Evolutionary conservation across 352 stramenopile species (phyloP), one percentile per base, ranked within the genome.

Genomic region (Globisporangium megalacanthum): DNA sequence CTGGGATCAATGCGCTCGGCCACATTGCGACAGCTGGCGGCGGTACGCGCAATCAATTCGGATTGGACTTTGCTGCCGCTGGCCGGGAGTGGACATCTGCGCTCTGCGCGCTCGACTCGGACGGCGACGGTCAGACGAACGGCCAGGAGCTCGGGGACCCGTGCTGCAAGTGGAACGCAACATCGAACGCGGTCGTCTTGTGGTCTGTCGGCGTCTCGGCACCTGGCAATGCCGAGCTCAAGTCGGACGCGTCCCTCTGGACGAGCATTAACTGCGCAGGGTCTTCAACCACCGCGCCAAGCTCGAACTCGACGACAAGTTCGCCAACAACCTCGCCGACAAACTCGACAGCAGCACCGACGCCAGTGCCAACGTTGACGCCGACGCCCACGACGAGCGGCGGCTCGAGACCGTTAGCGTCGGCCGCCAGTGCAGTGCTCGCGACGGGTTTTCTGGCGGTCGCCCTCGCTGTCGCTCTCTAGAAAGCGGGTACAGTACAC

Each of bases 131-230:
- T 8, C 54, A 65, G 29, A 85, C 68, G 14, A 86, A 87, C 62
- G 76, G 76, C n/a, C 56, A 81, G 54, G 76, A 86, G 44, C 66
- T 86, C 8, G 76, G 73, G 13, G 76, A 86, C 52, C 76, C 75
- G 15, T 64, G 64, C 58, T 86, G 76, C 46, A 36, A 50, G 46
- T 36, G 50, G 35, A 35, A 36, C 20, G 35, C 20, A 10, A 29
- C 22, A 1, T n/a, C 37, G 37, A 41, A 56, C 15, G 15, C 15
- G 1, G 33, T 11, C 0, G 39, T 56, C 19, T 1, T 29, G 19
- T 71, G 56, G 42, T 63, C 59, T 13, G 15, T 9, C 4, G 58
- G 19, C 15, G 36, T 72, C 17, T 69, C 67, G 5, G 36, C 66
- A 29, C 60, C 62, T 5, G 46, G 51, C 9, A 56, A 70, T 42